Base-by-base conservation (phyloP, 805 yeast species). In the Candida maesae region DNA sequence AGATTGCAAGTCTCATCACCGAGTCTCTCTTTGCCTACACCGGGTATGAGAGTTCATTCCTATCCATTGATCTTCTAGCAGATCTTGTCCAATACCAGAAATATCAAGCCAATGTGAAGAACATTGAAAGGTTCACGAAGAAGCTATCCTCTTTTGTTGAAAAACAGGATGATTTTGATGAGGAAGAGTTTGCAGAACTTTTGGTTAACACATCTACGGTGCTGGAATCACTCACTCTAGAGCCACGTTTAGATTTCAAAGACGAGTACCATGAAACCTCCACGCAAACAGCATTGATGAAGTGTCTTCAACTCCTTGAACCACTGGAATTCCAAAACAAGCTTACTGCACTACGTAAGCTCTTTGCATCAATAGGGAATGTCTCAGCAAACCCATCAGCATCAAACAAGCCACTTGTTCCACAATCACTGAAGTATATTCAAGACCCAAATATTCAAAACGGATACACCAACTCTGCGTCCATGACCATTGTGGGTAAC, bases 331-430 rank as follows among this genome's bases (percentile, higher is more conserved):
- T 57, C n/a, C 48, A 42, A 6, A 54, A 53, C 18, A 52, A 44
- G 26, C 21, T 53, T 8, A 44, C 35, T 11, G 47, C 41, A 9
- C 52, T 53, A 28, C 48, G 62, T 35, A 46, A 46, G 19, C 16
- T 58, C 9, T 53, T 36, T 32, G 52, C 53, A 2, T 33, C 60
- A 2, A 47, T 53, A 33, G 62, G 62, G 1, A 56, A 56, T 35
- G 46, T 58, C 9, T 56, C 61, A 9, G 46, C 60, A 11, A 56
- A 58, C 24, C 40, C 47, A 5, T 40, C 56, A 17, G 23, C 52
- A 4, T 31, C 36, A 2, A 58, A 58, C 34, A 41, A 33, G 24
- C 20, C 45, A 3, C 7, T 44, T 13, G n/a, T 42, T 1, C 15
- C 29, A 6, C 6, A 29, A 10, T 24, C 46, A 15, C 2, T 43